Evolutionary conservation across 768 basidiomycete genomes (phyloP), one percentile per base, ranked within the genome.

Genomic region (Rhodotorula sphaerocarpa): DNA sequence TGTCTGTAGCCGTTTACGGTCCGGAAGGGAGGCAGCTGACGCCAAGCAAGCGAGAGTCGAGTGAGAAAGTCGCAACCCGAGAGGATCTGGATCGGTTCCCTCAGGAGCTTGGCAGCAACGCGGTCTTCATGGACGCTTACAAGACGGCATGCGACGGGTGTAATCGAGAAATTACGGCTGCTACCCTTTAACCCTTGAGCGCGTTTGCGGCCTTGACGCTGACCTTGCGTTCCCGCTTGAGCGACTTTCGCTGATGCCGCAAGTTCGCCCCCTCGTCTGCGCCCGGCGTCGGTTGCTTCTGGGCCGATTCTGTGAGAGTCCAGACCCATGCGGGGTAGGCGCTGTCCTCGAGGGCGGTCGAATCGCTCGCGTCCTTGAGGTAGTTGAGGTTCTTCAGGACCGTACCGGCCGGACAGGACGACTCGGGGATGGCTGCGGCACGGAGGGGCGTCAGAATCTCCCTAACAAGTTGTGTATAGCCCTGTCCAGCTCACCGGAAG

Each of bases 301-400:
- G 4, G 25, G 10, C 25, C 34, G 41, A 43, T 9, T 16, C 30
- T 3, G 9, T 5, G 16, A 66, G 36, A 2, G 67, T 73, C 76
- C 76, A 78, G 27, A 78, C 56, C 77, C 77, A 78, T 7, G 69
- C 50, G 15, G 77, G 77, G 66, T 78, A 78, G 50, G 76, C 73
- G 25, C 73, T 68, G 57, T 77, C 76, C 18, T 73, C 71, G 27
- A 75, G 59, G 12, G 77, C 76, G 56, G 76, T 65, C 23, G 76
- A 75, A 59, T 75, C 76, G 4, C 73, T 66, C 31, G 72, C 70
- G 67, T 77, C 75, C 67, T 77, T 76, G 55, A 75, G 70, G 56
- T 75, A 72, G 18, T 72, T 67, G 23, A 78, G 70, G 34, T 73
- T 74, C n/a, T 72, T 73, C 46, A 78, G 64, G 25, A 71, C 70